Evolutionary conservation across 2,329 filamentous ascomycete genomes (phyloP).

Genomic region (Aspergillus nomiae): DNA sequence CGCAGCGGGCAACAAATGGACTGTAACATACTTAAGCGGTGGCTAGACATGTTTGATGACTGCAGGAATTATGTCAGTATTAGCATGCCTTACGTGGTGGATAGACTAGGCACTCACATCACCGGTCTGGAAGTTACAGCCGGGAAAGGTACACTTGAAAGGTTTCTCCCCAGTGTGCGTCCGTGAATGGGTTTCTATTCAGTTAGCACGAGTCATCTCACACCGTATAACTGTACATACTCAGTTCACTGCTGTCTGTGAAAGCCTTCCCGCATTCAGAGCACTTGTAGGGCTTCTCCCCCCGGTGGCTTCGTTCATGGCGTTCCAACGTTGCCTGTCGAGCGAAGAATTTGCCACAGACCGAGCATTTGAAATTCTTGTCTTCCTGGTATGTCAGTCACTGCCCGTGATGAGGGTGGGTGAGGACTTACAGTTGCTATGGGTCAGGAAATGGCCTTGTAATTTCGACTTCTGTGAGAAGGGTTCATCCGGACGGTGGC

Average conservation of each 20-base stretch:
- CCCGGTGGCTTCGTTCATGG: slow-evolving; percentile 47
- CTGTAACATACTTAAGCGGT: slow-evolving; percentile 43
- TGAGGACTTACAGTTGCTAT: slow-evolving; percentile 45
- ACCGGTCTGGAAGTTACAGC: slow-evolving; percentile 46
- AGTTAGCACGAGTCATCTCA: slow-evolving; percentile 20
- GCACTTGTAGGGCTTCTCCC: slow-evolving; percentile 47
- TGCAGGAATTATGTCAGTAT: slow-evolving; percentile 15
- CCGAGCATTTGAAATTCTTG: slow-evolving; percentile 45
- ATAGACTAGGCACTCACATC: slow-evolving; percentile 37
- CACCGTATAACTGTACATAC: slow-evolving; percentile 26
- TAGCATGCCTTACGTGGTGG: not conserved
- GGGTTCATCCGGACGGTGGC: slow-evolving; percentile 44
- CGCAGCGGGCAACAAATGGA: not conserved
- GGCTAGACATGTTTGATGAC: slow-evolving; percentile 50
- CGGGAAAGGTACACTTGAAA: slow-evolving; percentile 46
- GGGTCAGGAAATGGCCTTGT: slow-evolving; percentile 47
- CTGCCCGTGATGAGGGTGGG: not conserved
- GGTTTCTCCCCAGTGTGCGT: slow-evolving; percentile 48
- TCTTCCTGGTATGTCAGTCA: slow-evolving; percentile 27
- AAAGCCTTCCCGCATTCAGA: slow-evolving; percentile 45
- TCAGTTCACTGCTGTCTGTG: slow-evolving; percentile 48
- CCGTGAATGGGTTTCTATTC: slow-evolving; percentile 44
- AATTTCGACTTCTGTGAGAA: slow-evolving; percentile 50
- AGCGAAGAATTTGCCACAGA: slow-evolving; percentile 46
- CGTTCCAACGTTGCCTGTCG: slow-evolving; percentile 47